phyloP scores from a whole-genome alignment of 768 basidiomycete species.

The Kwoniella botswanensis region DNA sequence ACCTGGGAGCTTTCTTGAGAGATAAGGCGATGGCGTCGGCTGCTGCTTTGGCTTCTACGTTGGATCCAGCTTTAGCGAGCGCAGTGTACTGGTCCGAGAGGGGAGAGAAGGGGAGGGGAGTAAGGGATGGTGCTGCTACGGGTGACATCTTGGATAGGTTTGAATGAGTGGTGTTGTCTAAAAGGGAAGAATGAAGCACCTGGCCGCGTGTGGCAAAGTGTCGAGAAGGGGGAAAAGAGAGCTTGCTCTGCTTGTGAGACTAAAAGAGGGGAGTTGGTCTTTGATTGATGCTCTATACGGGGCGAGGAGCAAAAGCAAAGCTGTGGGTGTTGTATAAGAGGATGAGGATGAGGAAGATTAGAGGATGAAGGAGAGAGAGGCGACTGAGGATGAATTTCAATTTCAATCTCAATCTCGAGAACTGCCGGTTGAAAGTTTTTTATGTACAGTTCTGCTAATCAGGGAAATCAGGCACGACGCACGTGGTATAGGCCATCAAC shows the following conservation, averaged over 20 bases:
- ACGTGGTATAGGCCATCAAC: neutral
- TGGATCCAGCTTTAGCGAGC: constrained; percentile 52
- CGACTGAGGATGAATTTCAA: neutral
- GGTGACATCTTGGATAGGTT: constrained; percentile 43
- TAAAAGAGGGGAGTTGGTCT: neutral
- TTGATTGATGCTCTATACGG: neutral
- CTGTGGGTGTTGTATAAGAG: neutral
- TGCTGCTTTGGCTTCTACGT: constrained; percentile 55
- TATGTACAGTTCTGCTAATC: neutral
- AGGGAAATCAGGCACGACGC: neutral
- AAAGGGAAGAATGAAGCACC: constrained; percentile 5
- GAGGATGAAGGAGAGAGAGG: constrained; percentile 13
- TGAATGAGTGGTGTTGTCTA: constrained; percentile 9
- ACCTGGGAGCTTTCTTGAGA: constrained; percentile 51
- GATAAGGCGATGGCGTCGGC: constrained; percentile 52
- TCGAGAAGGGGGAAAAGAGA: neutral
- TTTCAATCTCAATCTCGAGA: neutral
- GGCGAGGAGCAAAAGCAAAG: neutral
- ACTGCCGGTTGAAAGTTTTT: neutral
- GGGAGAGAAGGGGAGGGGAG: constrained; percentile 51
- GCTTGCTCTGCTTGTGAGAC: neutral
- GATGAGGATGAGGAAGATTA: neutral
- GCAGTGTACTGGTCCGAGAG: constrained; percentile 41
- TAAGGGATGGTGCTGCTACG: constrained; percentile 42
- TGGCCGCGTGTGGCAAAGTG: constrained; percentile 32